Conservation (phyloP, 2,329 filamentous ascomycete genomes). For the Coniochaeta sp. region DNA sequence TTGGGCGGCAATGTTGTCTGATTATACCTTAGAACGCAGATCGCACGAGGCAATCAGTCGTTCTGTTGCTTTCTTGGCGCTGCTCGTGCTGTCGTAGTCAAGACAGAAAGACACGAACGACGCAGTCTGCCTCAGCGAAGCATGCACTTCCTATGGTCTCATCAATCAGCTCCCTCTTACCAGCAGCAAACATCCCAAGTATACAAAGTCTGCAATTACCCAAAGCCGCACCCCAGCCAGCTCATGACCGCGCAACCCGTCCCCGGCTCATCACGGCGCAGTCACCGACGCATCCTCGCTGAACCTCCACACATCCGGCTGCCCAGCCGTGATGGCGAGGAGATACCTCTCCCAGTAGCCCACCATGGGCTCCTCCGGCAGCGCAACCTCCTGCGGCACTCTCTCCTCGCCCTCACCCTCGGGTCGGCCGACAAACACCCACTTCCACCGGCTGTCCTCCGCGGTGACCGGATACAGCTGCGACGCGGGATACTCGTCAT, state of each 20-base stretch:
- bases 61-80: too few relatives aligned
- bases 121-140: too few relatives aligned
- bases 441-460: constrained; percentile 20
- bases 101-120: too few relatives aligned
- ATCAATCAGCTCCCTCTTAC: too few relatives aligned
- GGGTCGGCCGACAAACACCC: constrained; percentile 16
- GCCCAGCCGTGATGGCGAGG: constrained; percentile 14
- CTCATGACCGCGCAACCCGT: background rate
- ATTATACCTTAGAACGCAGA: too few relatives aligned
- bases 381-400: constrained; percentile 13
- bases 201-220: background rate
- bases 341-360: constrained; percentile 25
- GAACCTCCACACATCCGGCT: constrained; percentile 20
- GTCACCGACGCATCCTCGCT: background rate
- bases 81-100: too few relatives aligned
- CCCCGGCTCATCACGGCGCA: background rate
- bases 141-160: too few relatives aligned
- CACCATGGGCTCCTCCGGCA: constrained; percentile 24
- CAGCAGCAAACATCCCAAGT: background rate
- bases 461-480: constrained; percentile 15
- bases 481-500: constrained; percentile 11
- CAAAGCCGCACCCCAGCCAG: background rate
- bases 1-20: too few relatives aligned
- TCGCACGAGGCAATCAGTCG: too few relatives aligned
- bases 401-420: constrained; percentile 7